A percentile compares a stretch with the other conserved stretches of the same genome.
Evolutionary conservation across 495 filamentous ascomycete species (phyloP).

Genomic region (Trichoderma orchidacearum): DNA sequence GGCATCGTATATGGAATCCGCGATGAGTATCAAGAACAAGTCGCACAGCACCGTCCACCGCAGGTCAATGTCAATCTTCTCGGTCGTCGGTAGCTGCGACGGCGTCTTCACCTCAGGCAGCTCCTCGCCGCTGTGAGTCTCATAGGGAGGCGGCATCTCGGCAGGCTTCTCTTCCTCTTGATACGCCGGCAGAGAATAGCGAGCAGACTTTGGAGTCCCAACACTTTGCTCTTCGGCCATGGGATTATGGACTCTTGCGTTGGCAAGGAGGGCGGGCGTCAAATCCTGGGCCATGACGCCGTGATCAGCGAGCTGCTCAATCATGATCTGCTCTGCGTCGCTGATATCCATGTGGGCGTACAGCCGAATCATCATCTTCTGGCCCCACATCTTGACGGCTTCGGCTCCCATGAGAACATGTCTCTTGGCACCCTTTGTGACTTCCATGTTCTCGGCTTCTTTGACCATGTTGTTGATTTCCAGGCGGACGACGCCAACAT

Average conservation of each 20-base stretch:
- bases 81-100: constrained; percentile 63
- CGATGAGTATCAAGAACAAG: constrained; percentile 84
- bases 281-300: constrained; percentile 77
- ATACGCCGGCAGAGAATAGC: neutral
- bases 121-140: constrained; percentile 53
- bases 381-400: constrained; percentile 85
- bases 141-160: constrained; percentile 57
- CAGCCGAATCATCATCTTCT: constrained; percentile 89
- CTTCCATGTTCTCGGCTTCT: constrained; percentile 45
- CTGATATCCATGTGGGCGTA: constrained; percentile 96
- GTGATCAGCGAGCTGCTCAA: constrained; percentile 89
- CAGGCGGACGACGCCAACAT: constrained; percentile 78
- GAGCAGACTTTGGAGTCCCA: neutral
- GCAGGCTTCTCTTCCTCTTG: constrained; percentile 20
- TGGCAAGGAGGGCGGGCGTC: constrained; percentile 77
- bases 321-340: constrained; percentile 89
- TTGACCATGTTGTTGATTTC: constrained; percentile 63
- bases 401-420: constrained; percentile 53
- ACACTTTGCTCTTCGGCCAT: constrained; percentile 35
- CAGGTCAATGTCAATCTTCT: constrained; percentile 88
- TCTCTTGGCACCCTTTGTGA: constrained; percentile 46
- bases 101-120: constrained; percentile 62
- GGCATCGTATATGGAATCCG: constrained; percentile 88
- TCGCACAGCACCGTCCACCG: constrained; percentile 97
- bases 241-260: constrained; percentile 86